phyloP scores from a whole-genome alignment of 139 green algal species.

The Pleodorina starrii region DNA sequence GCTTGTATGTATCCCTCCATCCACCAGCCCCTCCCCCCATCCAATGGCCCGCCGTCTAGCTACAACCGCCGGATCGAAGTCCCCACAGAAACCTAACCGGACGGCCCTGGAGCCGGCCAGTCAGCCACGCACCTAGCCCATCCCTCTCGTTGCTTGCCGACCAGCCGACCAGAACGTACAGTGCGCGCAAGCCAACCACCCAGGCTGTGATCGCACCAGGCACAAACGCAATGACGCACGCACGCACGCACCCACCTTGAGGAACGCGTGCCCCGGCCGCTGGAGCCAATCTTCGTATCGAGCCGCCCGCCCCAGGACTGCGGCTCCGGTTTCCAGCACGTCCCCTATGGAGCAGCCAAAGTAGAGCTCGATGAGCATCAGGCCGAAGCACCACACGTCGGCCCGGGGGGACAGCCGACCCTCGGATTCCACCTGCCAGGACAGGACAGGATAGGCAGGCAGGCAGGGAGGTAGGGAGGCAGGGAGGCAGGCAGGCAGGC shows the following conservation, averaged over 20 bases:
- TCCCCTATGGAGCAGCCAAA: neutral
- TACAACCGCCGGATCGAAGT: too few relatives aligned
- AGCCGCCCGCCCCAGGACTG: neutral
- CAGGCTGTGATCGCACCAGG: neutral
- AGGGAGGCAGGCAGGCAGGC: neutral
- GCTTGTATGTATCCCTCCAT: too few relatives aligned
- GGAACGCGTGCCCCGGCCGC: neutral
- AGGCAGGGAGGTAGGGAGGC: neutral
- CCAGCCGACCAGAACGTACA: neutral
- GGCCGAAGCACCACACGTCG: slow-evolving; percentile 10
- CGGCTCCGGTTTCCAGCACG: neutral
- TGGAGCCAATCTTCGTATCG: neutral
- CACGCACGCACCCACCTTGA: too few relatives aligned
- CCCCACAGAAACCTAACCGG: neutral
- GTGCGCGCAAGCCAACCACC: neutral
- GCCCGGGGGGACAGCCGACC: neutral
- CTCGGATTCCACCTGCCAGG: neutral
- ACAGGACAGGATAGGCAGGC: neutral
- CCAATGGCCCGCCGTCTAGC: too few relatives aligned
- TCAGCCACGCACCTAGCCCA: neutral
- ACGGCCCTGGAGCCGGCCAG: neutral
- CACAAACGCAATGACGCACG: neutral
- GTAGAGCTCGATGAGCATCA: slow-evolving; percentile 10
- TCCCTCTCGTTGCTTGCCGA: neutral
- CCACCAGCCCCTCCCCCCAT: too few relatives aligned